Evolutionary conservation across 306 rosid species (phyloP).

Genomic region (Prinsepia uniflora): DNA sequence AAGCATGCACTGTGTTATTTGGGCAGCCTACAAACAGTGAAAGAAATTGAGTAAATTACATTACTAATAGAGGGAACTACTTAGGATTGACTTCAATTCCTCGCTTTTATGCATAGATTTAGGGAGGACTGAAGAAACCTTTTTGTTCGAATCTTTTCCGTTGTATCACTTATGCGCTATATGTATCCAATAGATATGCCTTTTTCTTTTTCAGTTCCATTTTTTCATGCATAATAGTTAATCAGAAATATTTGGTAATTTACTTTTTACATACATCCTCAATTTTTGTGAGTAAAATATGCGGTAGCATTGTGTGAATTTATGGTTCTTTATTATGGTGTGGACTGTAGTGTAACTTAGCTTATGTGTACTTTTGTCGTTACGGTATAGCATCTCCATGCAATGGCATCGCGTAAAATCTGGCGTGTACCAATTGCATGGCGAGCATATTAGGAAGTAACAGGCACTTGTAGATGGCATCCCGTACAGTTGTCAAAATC

Average conservation of each 20-base stretch:
- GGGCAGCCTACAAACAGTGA: slow-evolving; percentile 3
- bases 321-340: slow-evolving; percentile 7
- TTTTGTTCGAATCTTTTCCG: background rate
- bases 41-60: slow-evolving; percentile 5
- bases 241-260: slow-evolving; percentile 6
- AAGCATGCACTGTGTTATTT: background rate
- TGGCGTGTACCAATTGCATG: slow-evolving; percentile 11
- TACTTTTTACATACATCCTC: background rate
- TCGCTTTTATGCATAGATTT: slow-evolving; percentile 6
- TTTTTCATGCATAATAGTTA: background rate
- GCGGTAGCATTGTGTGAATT: slow-evolving; percentile 2
- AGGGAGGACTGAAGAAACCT: background rate
- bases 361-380: slow-evolving; percentile 16
- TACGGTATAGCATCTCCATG: slow-evolving; percentile 12
- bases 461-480: slow-evolving; percentile 2
- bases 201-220: background rate
- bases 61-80: background rate
- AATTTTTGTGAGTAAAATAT: background rate
- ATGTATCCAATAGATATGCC: background rate
- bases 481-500: slow-evolving; percentile 34
- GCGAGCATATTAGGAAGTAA: slow-evolving; percentile 27
- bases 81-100: background rate
- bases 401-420: slow-evolving; percentile 12
- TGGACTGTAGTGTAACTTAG: background rate
- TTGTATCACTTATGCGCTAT: slow-evolving; percentile 1